These are phyloP conservation scores for Solanum dulcamara DNA, from an alignment of 257 asterid species.

Conservation along the genomic window DNA sequence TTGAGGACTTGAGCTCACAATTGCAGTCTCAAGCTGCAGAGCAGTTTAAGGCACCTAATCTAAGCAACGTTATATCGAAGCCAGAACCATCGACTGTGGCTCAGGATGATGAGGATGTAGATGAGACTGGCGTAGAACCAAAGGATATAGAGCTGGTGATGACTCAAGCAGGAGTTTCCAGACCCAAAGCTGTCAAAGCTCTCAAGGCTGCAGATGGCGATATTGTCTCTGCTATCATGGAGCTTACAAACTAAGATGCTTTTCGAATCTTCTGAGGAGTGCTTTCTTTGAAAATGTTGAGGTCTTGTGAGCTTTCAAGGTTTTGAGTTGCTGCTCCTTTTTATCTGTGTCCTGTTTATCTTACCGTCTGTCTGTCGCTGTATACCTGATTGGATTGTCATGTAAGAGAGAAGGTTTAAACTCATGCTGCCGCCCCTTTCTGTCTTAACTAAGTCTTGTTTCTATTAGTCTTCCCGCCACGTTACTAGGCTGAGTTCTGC, in stretches of 20 bases:
- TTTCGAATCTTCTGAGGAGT: not conserved
- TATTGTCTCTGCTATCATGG: slow-evolving; percentile 60
- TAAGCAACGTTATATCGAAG: slow-evolving; percentile 18
- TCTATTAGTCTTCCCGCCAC: not conserved
- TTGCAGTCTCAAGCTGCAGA: slow-evolving; percentile 60
- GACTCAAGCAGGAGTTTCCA: slow-evolving; percentile 45
- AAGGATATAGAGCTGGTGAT: slow-evolving; percentile 56
- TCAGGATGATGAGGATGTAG: slow-evolving; percentile 61
- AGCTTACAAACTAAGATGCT: slow-evolving; percentile 37
- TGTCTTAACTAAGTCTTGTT: not conserved
- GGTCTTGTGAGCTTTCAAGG: not conserved
- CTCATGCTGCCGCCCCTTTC: not conserved
- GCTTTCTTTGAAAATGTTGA: not conserved
- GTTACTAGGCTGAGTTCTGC: not conserved
- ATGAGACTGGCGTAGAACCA: slow-evolving; percentile 52
- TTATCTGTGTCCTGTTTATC: not conserved
- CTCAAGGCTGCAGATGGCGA: slow-evolving; percentile 46
- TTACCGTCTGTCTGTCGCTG: not conserved
- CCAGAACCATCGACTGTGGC: slow-evolving; percentile 21
- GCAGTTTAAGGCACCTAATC: slow-evolving; percentile 40
- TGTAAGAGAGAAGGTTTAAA: not conserved
- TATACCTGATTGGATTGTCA: not conserved
- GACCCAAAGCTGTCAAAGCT: slow-evolving; percentile 35
- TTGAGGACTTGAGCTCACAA: slow-evolving; percentile 52
- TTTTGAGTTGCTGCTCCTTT: not conserved